These are phyloP conservation scores for Geotrichum bryndzae DNA, from an alignment of 1,139 yeast species.

Conservation along the genomic window DNA sequence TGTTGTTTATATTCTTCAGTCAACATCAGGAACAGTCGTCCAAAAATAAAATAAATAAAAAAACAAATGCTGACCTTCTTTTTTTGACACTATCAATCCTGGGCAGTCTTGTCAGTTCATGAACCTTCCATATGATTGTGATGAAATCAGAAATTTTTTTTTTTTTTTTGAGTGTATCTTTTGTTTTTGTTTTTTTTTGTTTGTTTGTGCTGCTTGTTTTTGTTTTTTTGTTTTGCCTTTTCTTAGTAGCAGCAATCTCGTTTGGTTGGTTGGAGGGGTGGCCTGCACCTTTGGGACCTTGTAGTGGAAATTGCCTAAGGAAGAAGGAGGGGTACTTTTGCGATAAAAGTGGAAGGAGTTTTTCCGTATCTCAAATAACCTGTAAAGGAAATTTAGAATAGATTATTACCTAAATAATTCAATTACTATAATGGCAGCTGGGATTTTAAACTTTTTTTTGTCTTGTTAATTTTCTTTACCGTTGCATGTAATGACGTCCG, in stretches of 20 bases:
- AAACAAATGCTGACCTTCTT: too few relatives aligned
- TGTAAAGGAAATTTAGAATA: background rate
- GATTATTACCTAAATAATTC: background rate
- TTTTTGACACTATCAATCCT: background rate
- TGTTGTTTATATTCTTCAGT: background rate
- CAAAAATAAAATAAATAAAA: background rate
- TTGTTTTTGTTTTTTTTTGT: background rate
- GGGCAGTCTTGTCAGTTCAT: background rate
- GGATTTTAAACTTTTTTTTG: background rate
- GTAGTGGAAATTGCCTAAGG: background rate
- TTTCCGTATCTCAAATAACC: background rate
- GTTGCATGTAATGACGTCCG: background rate
- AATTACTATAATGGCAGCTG: background rate
- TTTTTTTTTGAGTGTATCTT: background rate
- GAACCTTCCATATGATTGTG: background rate
- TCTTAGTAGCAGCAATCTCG: background rate
- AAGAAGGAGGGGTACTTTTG: conserved; percentile 7
- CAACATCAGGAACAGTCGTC: background rate
- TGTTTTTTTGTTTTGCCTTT: too few relatives aligned
- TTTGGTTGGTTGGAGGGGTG: background rate
- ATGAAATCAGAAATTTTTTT: background rate
- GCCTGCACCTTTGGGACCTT: background rate
- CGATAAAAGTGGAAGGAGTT: background rate
- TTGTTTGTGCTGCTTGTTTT: background rate
- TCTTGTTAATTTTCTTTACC: background rate